Percentiles rank a stretch among this genome's conserved stretches.
These are phyloP conservation scores for Apiospora malaysiana DNA, from an alignment of 2,329 filamentous ascomycete species.

Conservation along the genomic window DNA sequence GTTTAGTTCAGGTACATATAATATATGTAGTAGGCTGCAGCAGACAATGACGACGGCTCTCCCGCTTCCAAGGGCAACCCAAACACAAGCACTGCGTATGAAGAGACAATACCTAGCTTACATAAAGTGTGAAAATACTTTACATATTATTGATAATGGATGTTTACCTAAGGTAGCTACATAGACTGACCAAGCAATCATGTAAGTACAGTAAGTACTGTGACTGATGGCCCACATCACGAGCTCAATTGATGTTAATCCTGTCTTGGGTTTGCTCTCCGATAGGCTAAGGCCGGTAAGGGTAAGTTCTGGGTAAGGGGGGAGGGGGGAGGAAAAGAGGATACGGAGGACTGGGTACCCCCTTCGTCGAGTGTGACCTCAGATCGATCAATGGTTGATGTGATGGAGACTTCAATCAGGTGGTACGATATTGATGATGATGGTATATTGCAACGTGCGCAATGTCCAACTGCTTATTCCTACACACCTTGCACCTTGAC, in stretches of 20 bases:
- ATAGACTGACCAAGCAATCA: not conserved
- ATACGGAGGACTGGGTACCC: not conserved
- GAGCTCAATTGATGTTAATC: too few relatives aligned
- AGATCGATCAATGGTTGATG: slow-evolving; percentile 17
- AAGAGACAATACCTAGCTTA: not conserved
- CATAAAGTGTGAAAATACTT: too few relatives aligned
- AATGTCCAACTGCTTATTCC: slow-evolving; percentile 18
- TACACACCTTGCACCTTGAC: too few relatives aligned
- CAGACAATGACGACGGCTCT: slow-evolving; percentile 2
- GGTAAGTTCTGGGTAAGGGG: slow-evolving; percentile 6
- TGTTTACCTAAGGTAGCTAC: too few relatives aligned
- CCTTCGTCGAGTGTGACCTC: slow-evolving; percentile 14
- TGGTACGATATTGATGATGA: slow-evolving; percentile 14
- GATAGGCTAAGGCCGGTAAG: slow-evolving; percentile 1
- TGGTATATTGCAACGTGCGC: slow-evolving; percentile 17
- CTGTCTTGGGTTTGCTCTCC: slow-evolving; percentile 12
- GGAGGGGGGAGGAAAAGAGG: not conserved
- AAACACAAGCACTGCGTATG: not conserved
- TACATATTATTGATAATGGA: too few relatives aligned
- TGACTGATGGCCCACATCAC: not conserved
- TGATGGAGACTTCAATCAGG: not conserved
- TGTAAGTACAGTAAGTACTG: not conserved
- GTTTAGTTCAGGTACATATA: not conserved
- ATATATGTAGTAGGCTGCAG: too few relatives aligned
- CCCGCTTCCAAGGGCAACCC: not conserved